Percentiles rank a stretch among this genome's conserved stretches.
Evolutionary conservation across 495 filamentous ascomycete genomes (phyloP).

Genomic region (Rhypophila decipiens): DNA sequence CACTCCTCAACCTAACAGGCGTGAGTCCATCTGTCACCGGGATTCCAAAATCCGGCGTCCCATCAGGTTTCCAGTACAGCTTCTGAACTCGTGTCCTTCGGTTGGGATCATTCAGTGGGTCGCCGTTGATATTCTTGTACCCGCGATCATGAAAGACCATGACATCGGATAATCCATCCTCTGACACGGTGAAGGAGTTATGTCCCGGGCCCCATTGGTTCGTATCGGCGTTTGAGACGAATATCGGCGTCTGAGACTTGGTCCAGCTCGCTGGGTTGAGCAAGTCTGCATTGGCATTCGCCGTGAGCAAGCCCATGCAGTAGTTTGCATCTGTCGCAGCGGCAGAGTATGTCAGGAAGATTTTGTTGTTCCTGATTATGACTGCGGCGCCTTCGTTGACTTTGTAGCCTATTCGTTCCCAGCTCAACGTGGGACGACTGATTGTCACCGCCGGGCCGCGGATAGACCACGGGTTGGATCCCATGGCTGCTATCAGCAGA

Average conservation of each 20-base stretch:
- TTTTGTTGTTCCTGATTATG: slow-evolving; percentile 30
- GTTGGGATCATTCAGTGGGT: slow-evolving; percentile 34
- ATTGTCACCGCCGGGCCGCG: slow-evolving; percentile 24
- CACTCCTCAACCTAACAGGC: slow-evolving; percentile 8
- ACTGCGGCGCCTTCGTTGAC: slow-evolving; percentile 52
- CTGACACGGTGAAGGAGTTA: slow-evolving; percentile 44
- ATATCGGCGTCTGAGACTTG: slow-evolving; percentile 25
- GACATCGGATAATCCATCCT: slow-evolving; percentile 43
- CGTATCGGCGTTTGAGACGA: slow-evolving; percentile 35
- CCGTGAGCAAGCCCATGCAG: slow-evolving; percentile 44
- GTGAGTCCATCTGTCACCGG: slow-evolving; percentile 20
- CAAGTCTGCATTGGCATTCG: slow-evolving; percentile 33
- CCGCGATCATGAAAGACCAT: slow-evolving; percentile 45
- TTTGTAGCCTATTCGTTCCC: slow-evolving; percentile 45
- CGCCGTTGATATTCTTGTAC: slow-evolving; percentile 29
- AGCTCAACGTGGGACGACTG: slow-evolving; percentile 37
- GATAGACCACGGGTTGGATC: slow-evolving; percentile 24
- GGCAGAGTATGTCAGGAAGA: slow-evolving; percentile 46
- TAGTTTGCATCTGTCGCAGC: slow-evolving; percentile 38
- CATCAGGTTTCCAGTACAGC: slow-evolving; percentile 39
- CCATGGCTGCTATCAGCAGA: slow-evolving; percentile 15
- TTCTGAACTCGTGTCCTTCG: slow-evolving; percentile 45
- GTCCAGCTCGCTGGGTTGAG: slow-evolving; percentile 33
- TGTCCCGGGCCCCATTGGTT: slow-evolving; percentile 49
- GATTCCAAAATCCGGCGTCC: slow-evolving; percentile 41